These are phyloP conservation scores for Clavaria fumosa DNA, from an alignment of 768 basidiomycete species.

Conservation along the genomic window DNA sequence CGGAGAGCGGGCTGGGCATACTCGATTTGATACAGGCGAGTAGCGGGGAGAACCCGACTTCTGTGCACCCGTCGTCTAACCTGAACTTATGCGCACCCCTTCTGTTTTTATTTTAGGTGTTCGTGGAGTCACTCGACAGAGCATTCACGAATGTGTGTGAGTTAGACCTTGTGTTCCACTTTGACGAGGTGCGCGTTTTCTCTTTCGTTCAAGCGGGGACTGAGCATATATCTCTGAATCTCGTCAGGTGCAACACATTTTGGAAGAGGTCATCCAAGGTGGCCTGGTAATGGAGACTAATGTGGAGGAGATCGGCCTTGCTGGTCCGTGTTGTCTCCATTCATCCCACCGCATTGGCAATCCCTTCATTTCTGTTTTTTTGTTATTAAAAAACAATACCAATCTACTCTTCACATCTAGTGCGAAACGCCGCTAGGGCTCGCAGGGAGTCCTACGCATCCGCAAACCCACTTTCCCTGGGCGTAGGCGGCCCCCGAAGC, in stretches of 20 bases:
- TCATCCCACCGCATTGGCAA: slow-evolving; percentile 4
- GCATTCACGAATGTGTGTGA: slow-evolving; percentile 99
- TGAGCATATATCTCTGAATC: slow-evolving; percentile 1
- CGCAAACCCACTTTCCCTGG: slow-evolving; percentile 71
- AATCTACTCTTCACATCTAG: too few species aligned
- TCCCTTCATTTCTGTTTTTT: slow-evolving; percentile 1
- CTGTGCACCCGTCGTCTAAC: not conserved
- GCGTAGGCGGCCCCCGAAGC: slow-evolving; percentile 39
- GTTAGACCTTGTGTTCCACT: slow-evolving; percentile 95
- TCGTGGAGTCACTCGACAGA: slow-evolving; percentile 91
- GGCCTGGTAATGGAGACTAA: slow-evolving; percentile 94
- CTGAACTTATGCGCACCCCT: not conserved
- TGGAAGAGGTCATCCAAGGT: slow-evolving; percentile 93
- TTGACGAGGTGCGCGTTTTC: slow-evolving; percentile 63
- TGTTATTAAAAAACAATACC: slow-evolving; percentile 8
- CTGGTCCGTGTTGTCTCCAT: slow-evolving; percentile 38
- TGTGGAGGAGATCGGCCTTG: slow-evolving; percentile 64
- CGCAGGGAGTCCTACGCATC: slow-evolving; percentile 67
- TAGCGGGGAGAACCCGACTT: too few species aligned
- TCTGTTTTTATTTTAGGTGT: slow-evolving; percentile 78
- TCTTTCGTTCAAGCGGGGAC: not conserved
- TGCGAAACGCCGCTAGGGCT: slow-evolving; percentile 51
- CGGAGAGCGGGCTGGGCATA: slow-evolving; percentile 93
- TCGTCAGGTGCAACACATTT: slow-evolving; percentile 76
- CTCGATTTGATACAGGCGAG: slow-evolving; percentile 95